phyloP scores from a whole-genome alignment of 352 stramenopile genomes.

The Pythium periplocum region DNA sequence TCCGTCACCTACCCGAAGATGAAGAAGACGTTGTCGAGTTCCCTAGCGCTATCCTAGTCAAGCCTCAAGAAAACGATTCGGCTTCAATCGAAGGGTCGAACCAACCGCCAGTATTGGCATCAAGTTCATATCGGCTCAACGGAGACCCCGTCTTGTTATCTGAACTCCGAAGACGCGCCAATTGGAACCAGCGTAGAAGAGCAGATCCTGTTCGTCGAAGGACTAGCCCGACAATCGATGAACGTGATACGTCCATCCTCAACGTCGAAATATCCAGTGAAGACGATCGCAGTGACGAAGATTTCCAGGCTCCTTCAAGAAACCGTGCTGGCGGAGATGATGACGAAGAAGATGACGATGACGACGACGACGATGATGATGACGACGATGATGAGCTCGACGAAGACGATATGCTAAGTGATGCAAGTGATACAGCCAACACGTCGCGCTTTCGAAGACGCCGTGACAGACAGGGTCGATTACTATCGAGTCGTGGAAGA shows the following conservation, averaged over 20 bases:
- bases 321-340: conserved; percentile 25
- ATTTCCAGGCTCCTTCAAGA: conserved; percentile 61
- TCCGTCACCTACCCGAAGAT: conserved; percentile 40
- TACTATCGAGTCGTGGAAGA: conserved; percentile 1
- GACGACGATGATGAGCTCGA: conserved; percentile 40
- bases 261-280: conserved; percentile 85
- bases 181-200: conserved; percentile 20
- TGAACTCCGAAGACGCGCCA: conserved; percentile 48
- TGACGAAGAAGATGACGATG: conserved; percentile 40
- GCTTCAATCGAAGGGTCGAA: too few species aligned
- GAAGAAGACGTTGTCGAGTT: conserved; percentile 45
- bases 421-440: conserved; percentile 31
- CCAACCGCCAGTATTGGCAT: conserved; percentile 7
- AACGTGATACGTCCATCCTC: conserved; percentile 79
- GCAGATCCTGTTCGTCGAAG: conserved; percentile 23
- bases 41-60: conserved; percentile 32
- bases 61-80: background rate
- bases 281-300: conserved; percentile 82
- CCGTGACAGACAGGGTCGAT: background rate
- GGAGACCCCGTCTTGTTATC: conserved; percentile 63
- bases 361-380: conserved; percentile 42
- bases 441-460: conserved; percentile 35
- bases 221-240: conserved; percentile 43
- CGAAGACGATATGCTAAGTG: conserved; percentile 49
- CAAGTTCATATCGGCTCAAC: conserved; percentile 58